phyloP scores from a whole-genome alignment of 2,329 filamentous ascomycete species.

The Colletotrichum somersetense region DNA sequence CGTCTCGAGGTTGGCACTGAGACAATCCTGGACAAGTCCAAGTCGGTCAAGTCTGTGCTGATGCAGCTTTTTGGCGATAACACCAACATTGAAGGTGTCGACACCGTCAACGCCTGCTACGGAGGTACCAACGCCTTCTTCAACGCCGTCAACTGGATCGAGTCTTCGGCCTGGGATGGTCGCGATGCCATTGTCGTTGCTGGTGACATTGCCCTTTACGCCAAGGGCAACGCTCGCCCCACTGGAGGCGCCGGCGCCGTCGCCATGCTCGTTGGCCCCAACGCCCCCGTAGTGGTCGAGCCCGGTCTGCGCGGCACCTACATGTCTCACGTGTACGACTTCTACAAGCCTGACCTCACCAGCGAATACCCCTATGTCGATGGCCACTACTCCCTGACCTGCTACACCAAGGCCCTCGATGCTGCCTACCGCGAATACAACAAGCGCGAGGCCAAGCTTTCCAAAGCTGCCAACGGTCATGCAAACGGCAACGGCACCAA shows the following conservation, averaged over 20 bases:
- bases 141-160: slow-evolving; percentile 87
- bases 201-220: slow-evolving; percentile 87
- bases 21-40: slow-evolving; percentile 89
- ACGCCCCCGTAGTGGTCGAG: slow-evolving; percentile 82
- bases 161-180: slow-evolving; percentile 89
- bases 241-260: slow-evolving; percentile 85
- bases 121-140: slow-evolving; percentile 87
- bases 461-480: slow-evolving; percentile 67
- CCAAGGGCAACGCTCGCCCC: slow-evolving; percentile 84
- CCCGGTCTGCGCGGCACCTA: slow-evolving; percentile 83
- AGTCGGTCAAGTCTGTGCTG: slow-evolving; percentile 88
- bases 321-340: slow-evolving; percentile 89
- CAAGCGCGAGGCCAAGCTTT: slow-evolving; percentile 75
- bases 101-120: slow-evolving; percentile 89
- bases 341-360: slow-evolving; percentile 90
- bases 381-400: slow-evolving; percentile 84
- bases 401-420: slow-evolving; percentile 85
- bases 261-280: slow-evolving; percentile 82
- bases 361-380: slow-evolving; percentile 91
- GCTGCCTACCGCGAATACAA: slow-evolving; percentile 85
- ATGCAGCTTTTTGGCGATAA: slow-evolving; percentile 90
- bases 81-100: slow-evolving; percentile 85
- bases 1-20: slow-evolving; percentile 88
- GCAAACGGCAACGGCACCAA: slow-evolving; percentile 57
- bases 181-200: slow-evolving; percentile 84